These are phyloP conservation scores for Lotmaria passim DNA, from an alignment of 208 protist genomes.

Conservation along the genomic window DNA sequence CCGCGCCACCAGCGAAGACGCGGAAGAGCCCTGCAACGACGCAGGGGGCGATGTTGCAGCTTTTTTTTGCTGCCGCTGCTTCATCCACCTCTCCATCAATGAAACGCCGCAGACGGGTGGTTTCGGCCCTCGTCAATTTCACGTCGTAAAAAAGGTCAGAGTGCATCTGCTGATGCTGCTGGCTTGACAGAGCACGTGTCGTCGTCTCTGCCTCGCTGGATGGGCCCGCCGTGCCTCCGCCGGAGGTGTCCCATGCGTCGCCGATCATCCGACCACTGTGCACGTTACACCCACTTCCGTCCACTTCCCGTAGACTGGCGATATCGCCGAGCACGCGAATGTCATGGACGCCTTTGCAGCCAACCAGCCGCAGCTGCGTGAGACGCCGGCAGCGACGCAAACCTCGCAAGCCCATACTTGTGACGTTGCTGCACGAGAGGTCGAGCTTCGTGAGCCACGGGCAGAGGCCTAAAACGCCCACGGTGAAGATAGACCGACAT, in stretches of 20 bases:
- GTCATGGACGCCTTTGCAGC: constrained; percentile 26
- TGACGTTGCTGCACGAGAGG: constrained; percentile 25
- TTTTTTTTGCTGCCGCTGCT: not conserved
- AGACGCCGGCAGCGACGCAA: constrained; percentile 15
- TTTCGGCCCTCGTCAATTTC: not conserved
- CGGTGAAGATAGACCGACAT: constrained; percentile 21
- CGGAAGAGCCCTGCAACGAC: no score
- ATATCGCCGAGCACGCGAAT: not conserved
- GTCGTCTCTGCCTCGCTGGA: no score
- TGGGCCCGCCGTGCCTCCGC: not conserved
- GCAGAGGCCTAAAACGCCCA: constrained; percentile 19
- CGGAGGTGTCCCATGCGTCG: not conserved
- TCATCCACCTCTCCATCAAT: not conserved
- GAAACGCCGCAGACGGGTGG: not conserved
- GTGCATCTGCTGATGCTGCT: not conserved
- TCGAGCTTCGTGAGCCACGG: constrained; percentile 21
- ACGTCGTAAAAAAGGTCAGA: not conserved
- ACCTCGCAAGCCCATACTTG: constrained; percentile 11
- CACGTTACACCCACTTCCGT: constrained; percentile 25
- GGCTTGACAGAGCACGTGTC: not conserved
- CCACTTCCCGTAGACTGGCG: constrained; percentile 7
- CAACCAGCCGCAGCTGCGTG: constrained; percentile 14
- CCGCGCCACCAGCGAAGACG: no score
- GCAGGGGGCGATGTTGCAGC: no score
- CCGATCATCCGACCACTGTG: constrained; percentile 11